Evolutionary conservation across 2,329 filamentous ascomycete species (phyloP), one percentile per base, ranked within the genome.

Genomic region (Cercospora beticola): DNA sequence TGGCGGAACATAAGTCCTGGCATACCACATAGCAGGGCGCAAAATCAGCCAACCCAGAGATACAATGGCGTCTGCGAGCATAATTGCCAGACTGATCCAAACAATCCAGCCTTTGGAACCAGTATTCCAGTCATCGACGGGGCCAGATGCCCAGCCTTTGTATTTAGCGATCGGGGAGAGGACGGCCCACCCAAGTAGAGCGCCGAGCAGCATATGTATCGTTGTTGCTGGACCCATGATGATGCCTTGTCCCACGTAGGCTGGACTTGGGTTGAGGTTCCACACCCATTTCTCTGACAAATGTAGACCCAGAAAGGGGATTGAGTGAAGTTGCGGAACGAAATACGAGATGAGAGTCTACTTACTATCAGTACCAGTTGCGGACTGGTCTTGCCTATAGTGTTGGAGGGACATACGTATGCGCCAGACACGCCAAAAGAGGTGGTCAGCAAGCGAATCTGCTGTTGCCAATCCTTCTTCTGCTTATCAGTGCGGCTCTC

Each of bases 31-130:
- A 0, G 90, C 70, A 0, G 92, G 90, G 3, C 87, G 87, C 2
- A 91, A 72, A 0, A 91, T 83, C 49, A 97, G 86, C 84, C 94
- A 93, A 1, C 91, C 88, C 9, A 99, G 86, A 75, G 92, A 97
- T 70, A 98, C 87, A 3, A 99, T 85, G 0, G 94, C 93, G 80
- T 99, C 95, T 23, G 92, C 92, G 28, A 99, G 85, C 95, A 99
- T 99, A 73, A 99, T 97, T 3, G 95, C 92, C 31, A 99, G 83
- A 36, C 93, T 97, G 2, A 97, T 86, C 95, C 95, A 99, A 0
- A 99, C 92, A 69, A 99, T 98, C 95, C 95, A 99, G 46, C 94
- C 95, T 81, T 98, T 97, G 78, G 93, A 97, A 9, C 95, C 95
- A 16, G 86, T 88, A 68, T 94, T 92, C 95, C 95, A 99, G 78